These are phyloP conservation scores for Vigna unguiculata DNA, from an alignment of 306 rosid species.

Conservation along the genomic window DNA sequence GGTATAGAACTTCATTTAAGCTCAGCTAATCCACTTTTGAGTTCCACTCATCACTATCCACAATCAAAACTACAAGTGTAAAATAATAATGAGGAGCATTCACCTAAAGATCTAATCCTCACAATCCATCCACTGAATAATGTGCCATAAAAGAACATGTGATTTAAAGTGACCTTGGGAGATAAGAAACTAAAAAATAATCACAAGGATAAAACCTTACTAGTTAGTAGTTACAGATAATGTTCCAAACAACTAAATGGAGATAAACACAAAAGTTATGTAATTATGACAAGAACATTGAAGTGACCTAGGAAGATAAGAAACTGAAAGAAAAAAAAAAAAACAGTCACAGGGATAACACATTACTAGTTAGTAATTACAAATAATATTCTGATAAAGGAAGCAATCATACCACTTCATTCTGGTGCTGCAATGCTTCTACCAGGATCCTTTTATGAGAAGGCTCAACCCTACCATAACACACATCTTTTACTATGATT, in stretches of 20 bases:
- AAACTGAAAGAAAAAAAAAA: not conserved
- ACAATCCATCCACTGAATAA: conserved; percentile 10
- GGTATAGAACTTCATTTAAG: conserved; percentile 3
- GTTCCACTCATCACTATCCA: not conserved
- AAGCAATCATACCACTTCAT: conserved; percentile 86
- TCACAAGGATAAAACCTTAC: conserved; percentile 5
- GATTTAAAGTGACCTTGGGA: not conserved
- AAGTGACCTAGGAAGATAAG: not conserved
- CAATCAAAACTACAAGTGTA: not conserved
- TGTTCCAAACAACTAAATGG: conserved; percentile 8
- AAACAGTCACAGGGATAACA: not conserved
- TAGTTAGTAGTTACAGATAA: conserved; percentile 31
- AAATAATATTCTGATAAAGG: conserved; percentile 33
- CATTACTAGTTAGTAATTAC: conserved; percentile 32
- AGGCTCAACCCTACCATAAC: conserved; percentile 86
- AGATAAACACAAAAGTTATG: conserved; percentile 24
- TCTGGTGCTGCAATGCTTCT: conserved; percentile 94
- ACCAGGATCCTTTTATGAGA: conserved; percentile 97
- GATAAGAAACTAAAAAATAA: not conserved
- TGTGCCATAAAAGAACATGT: not conserved
- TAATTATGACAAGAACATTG: conserved; percentile 14
- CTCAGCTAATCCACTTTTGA: not conserved
- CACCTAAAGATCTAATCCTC: conserved; percentile 35
- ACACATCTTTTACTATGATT: conserved; percentile 19
- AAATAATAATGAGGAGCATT: conserved; percentile 13